Evolutionary conservation across 2,329 filamentous ascomycete genomes (phyloP).

Genomic region (Malbranchea zuffiana): DNA sequence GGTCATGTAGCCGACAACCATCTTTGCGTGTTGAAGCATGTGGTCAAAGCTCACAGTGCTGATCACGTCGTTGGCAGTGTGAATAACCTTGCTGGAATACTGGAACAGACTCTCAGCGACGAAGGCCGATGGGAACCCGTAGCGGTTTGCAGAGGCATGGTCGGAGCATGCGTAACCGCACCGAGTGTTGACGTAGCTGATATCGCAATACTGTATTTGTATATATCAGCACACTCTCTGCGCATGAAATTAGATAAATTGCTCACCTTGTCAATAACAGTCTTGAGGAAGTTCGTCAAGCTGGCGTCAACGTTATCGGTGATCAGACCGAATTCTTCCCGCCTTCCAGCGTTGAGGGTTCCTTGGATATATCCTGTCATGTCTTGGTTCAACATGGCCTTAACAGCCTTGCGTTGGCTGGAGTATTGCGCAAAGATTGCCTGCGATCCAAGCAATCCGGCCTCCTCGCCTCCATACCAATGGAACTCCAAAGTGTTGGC

Average conservation of each 20-base stretch:
- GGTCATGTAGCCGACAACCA: conserved; percentile 73
- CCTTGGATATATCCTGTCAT: conserved; percentile 87
- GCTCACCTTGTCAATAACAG: conserved; percentile 58
- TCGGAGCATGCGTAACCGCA: conserved; percentile 78
- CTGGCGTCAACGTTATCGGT: conserved; percentile 77
- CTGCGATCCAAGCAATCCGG: conserved; percentile 75
- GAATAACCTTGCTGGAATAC: conserved; percentile 57
- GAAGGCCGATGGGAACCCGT: conserved; percentile 55
- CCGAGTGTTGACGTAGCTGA: conserved; percentile 77
- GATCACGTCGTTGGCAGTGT: conserved; percentile 61
- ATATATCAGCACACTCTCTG: too few species aligned
- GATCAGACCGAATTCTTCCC: conserved; percentile 83
- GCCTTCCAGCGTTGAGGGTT: conserved; percentile 68
- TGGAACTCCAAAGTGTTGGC: conserved; percentile 91
- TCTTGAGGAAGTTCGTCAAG: conserved; percentile 83
- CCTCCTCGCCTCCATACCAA: conserved; percentile 89
- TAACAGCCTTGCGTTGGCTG: conserved; percentile 60
- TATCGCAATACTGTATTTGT: conserved; percentile 72
- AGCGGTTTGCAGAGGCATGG: conserved; percentile 55
- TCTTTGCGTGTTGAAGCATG: conserved; percentile 79
- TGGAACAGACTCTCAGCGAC: conserved; percentile 53
- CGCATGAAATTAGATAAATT: neutral
- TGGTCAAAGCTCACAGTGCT: conserved; percentile 70
- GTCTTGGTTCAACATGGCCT: conserved; percentile 96
- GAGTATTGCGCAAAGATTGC: conserved; percentile 79